Evolutionary conservation across 164 flowering plant species (phyloP).

Genomic region (Stephania japonica): DNA sequence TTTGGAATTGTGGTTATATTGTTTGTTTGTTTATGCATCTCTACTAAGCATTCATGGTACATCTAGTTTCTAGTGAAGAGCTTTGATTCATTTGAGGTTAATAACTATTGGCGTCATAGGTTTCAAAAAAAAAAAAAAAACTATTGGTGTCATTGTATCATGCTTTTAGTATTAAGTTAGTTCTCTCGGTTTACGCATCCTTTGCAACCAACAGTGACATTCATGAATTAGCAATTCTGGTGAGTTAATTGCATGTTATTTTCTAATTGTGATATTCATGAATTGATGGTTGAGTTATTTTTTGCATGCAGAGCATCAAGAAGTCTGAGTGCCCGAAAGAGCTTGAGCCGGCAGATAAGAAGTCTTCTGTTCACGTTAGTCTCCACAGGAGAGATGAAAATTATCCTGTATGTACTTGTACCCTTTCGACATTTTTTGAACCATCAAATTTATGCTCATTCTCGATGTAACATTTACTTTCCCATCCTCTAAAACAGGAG

Average conservation of each 20-base stretch:
- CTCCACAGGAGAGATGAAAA: constrained; percentile 59
- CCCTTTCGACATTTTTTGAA: not conserved
- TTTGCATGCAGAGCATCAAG: constrained; percentile 61
- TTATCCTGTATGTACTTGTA: constrained; percentile 33
- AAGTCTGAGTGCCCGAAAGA: constrained; percentile 78
- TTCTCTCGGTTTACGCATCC: too few species aligned
- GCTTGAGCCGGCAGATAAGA: constrained; percentile 60
- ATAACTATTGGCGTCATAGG: too few species aligned
- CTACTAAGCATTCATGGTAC: too few species aligned
- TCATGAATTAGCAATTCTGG: too few species aligned
- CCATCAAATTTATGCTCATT: not conserved
- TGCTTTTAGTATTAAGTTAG: too few species aligned
- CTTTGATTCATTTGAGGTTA: too few species aligned
- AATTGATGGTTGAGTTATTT: not conserved
- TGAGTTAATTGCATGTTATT: not conserved
- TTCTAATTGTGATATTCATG: not conserved
- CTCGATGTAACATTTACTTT: not conserved
- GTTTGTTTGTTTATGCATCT: too few species aligned
- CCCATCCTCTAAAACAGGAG: constrained; percentile 35
- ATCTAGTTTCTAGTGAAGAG: too few species aligned
- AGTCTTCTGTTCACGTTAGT: constrained; percentile 48
- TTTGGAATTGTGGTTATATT: too few species aligned
- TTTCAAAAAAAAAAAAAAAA: too few species aligned
- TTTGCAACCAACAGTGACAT: too few species aligned
- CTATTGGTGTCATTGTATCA: too few species aligned